A percentile compares a stretch with the other conserved stretches of the same genome.
phyloP scores from a whole-genome alignment of 352 stramenopile species.

The Globisporangium alternatum region DNA sequence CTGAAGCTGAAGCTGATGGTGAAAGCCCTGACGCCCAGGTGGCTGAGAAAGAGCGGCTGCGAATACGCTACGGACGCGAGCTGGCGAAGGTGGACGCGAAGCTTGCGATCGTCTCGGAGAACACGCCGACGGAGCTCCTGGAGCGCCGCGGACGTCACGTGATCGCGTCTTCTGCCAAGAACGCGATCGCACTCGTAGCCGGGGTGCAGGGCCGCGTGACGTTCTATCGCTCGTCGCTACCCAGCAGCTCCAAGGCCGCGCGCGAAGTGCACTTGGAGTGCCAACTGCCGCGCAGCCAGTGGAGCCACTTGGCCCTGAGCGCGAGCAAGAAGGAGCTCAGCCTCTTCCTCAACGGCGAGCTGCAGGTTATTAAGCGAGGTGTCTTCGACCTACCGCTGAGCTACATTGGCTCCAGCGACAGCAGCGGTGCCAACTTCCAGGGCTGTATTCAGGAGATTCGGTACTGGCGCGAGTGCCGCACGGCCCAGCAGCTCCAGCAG shows the following conservation, averaged over 20 bases:
- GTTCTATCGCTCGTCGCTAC: constrained; percentile 30
- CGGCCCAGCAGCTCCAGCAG: constrained; percentile 32
- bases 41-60: constrained; percentile 30
- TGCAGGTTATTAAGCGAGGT: constrained; percentile 37
- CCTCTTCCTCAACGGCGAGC: constrained; percentile 45
- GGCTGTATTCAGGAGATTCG: constrained; percentile 63
- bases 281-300: constrained; percentile 41
- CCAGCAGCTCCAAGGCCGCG: constrained; percentile 20
- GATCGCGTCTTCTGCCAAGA: constrained; percentile 49
- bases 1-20: neutral
- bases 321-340: constrained; percentile 45
- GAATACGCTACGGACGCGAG: constrained; percentile 51
- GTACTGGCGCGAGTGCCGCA: constrained; percentile 54
- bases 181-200: constrained; percentile 48
- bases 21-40: constrained; percentile 1
- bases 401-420: constrained; percentile 31
- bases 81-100: constrained; percentile 59
- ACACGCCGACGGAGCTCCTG: constrained; percentile 45
- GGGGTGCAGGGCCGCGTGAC: constrained; percentile 30
- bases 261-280: constrained; percentile 50
- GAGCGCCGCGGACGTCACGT: constrained; percentile 55
- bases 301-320: constrained; percentile 58
- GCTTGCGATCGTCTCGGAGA: constrained; percentile 45
- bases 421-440: constrained; percentile 44
- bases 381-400: constrained; percentile 58